Evolutionary conservation across 2,329 filamentous ascomycete genomes (phyloP).

Genomic region (Aspergillus flavus): DNA sequence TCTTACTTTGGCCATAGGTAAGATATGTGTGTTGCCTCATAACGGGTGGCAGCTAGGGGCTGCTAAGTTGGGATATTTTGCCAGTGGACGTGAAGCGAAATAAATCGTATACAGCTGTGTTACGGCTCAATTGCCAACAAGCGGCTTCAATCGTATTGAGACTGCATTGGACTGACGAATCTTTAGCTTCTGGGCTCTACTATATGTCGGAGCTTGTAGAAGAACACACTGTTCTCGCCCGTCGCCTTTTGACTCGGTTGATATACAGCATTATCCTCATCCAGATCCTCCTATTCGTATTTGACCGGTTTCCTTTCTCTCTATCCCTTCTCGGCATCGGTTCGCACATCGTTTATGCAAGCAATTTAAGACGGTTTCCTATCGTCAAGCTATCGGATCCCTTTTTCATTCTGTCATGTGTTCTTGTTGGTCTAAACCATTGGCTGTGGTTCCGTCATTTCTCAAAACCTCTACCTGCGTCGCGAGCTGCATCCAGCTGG

Average conservation of each 20-base stretch:
- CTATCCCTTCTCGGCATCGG: slow-evolving; percentile 74
- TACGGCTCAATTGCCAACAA: neutral
- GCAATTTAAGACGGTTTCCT: slow-evolving; percentile 76
- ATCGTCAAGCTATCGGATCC: slow-evolving; percentile 86
- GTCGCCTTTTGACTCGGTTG: slow-evolving; percentile 78
- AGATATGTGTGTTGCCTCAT: slow-evolving; percentile 1
- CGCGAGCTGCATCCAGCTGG: slow-evolving; percentile 34
- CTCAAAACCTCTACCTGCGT: slow-evolving; percentile 61
- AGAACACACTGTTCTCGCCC: slow-evolving; percentile 92
- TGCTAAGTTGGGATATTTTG: neutral
- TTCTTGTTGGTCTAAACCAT: slow-evolving; percentile 84
- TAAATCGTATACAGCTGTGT: neutral
- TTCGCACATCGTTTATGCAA: slow-evolving; percentile 83
- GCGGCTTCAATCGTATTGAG: neutral
- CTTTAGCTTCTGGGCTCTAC: slow-evolving; percentile 87
- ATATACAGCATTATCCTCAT: slow-evolving; percentile 80
- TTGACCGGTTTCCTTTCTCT: slow-evolving; percentile 83
- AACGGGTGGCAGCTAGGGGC: neutral
- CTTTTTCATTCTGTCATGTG: slow-evolving; percentile 80
- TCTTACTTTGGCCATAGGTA: slow-evolving; percentile 88
- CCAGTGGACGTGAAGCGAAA: neutral
- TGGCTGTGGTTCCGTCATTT: slow-evolving; percentile 97
- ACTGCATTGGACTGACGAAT: slow-evolving; percentile 15
- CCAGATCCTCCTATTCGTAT: slow-evolving; percentile 72
- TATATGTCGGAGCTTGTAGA: slow-evolving; percentile 98